Evolutionary conservation across 495 filamentous ascomycete genomes (phyloP), one percentile per base, ranked within the genome.

Genomic region (Xylaria intraflava): DNA sequence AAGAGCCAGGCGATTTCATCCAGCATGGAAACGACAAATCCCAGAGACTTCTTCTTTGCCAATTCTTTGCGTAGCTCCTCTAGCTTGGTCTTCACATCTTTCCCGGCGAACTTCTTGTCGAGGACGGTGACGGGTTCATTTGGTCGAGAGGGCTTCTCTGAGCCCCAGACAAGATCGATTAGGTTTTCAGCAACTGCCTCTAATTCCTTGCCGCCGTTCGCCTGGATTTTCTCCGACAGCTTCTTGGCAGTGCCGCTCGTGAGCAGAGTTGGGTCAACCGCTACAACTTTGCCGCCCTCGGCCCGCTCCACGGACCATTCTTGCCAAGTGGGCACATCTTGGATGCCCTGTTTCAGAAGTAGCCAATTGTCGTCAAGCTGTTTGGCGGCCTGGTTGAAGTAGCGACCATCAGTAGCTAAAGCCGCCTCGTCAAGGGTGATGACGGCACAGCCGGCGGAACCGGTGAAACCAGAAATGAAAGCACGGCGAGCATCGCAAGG

Each of bases 1-100:
- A 92, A 97, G 35, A 99, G 75, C 94, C 94, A 99, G 27, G 94
- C 94, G 62, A 97, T 86, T 64, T 99, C 94, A 62, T 99, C 94
- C 26, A 99, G 80, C 87, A 95, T 91, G 14, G 89, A 96, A 38
- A 99, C 79, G 56, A 99, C 79, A 51, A 97, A 89, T 4, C 88
- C 92, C 22, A 84, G 79, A 20, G 83, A 84, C 66, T 95, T 95
- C 73, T 89, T 95, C 74, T 89, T 93, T 55, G 90, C 87, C 17
- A 99, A 75, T 56, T 96, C 91, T 66, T 95, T 92, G 24, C 91
- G 83, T 31, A 99, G 78, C 20, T 95, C 87, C 24, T 81, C 78
- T 2, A 99, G 77, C 72, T 99, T 99, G 14, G 88, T 81, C 60
- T 86, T 75, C 51, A 88, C 88, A 23, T 80, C 74, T 63, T 94